Percentiles rank a stretch among this genome's conserved stretches.
These are phyloP conservation scores for Wickerhamomyces chaumierensis DNA, from an alignment of 805 yeast genomes.

Conservation along the genomic window DNA sequence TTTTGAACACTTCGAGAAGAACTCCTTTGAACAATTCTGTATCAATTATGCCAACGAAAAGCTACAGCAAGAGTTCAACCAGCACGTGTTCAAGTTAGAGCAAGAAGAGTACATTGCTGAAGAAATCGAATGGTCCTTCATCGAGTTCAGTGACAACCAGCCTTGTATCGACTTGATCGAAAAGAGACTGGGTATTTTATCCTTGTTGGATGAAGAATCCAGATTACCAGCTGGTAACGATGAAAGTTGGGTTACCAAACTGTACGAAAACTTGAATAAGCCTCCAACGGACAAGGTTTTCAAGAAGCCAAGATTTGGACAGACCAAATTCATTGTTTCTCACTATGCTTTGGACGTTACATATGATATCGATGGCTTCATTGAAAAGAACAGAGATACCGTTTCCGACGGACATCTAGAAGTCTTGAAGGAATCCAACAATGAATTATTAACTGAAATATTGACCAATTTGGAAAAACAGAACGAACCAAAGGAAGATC, in stretches of 20 bases:
- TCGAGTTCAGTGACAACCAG: constrained; percentile 92
- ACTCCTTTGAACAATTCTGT: constrained; percentile 95
- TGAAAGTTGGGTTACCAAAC: constrained; percentile 82
- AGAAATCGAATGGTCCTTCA: constrained; percentile 92
- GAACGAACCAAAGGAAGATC: constrained; percentile 22
- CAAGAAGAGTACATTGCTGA: constrained; percentile 91
- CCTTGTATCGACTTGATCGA: constrained; percentile 93
- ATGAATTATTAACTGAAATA: constrained; percentile 53
- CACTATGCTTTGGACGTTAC: constrained; percentile 94
- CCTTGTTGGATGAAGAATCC: constrained; percentile 89
- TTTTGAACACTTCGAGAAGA: constrained; percentile 88
- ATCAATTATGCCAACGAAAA: constrained; percentile 95
- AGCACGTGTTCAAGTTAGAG: constrained; percentile 92
- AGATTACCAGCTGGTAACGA: constrained; percentile 90
- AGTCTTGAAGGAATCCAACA: constrained; percentile 60
- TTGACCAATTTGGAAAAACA: constrained; percentile 52
- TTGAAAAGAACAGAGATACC: constrained; percentile 94
- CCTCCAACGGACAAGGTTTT: constrained; percentile 67
- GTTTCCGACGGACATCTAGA: constrained; percentile 94
- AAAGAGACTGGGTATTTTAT: constrained; percentile 74
- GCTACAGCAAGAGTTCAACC: constrained; percentile 93
- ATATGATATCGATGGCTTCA: constrained; percentile 87
- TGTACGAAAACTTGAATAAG: constrained; percentile 76
- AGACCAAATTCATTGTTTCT: constrained; percentile 76
- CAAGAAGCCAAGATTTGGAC: constrained; percentile 91